Evolutionary conservation across 257 asterid species (phyloP), one percentile per base, ranked within the genome.

Genomic region (Lavandula angustifolia): DNA sequence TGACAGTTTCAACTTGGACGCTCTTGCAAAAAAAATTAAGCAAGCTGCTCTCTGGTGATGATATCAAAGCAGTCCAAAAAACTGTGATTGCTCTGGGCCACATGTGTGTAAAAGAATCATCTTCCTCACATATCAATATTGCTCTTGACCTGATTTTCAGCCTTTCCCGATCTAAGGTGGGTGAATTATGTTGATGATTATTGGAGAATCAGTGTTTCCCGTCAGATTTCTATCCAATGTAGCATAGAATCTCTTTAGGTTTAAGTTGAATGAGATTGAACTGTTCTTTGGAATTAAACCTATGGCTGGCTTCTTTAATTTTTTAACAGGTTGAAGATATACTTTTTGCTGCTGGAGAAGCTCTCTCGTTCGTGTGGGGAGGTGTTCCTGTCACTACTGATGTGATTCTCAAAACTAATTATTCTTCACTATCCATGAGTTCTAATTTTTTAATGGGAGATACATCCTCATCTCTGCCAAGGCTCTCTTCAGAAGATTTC

Each of bases 331-430:
- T 86, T 56, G 99, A 94, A 73, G 99, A 94, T 76, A 75, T 83
- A 84, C 79, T 94, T 69, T 94, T 94, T 86, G 95, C 94, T 77
- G 99, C 97, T 75, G 99, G 99, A 47, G 99, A 94, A 84, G 97
- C 99, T 55, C 85, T 94, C 75, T 84, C 99, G 67, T 94, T 94
- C 80, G 50, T 87, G 80, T 94, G 97, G 97, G 99, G 97, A 73
- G 90, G 94, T 63, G 96, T 94, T 81, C 97, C 97, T 31, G 95
- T 90, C 64, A 87, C 99, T 34, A 60, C 89, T 42, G 89, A 94
- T 68, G 69, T 81, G 82, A 87, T 94, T 76, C 92, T 94, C 54
- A 83, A 49, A 82, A 89, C 96, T 35, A 94, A 94, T 79, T 94
- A 85, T 78, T 80, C 96, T 59, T 94, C 99, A 62, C 83, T 94